Base-by-base conservation (phyloP, 1,139 yeast species). In the Suzukiozyma palmioleophila region DNA sequence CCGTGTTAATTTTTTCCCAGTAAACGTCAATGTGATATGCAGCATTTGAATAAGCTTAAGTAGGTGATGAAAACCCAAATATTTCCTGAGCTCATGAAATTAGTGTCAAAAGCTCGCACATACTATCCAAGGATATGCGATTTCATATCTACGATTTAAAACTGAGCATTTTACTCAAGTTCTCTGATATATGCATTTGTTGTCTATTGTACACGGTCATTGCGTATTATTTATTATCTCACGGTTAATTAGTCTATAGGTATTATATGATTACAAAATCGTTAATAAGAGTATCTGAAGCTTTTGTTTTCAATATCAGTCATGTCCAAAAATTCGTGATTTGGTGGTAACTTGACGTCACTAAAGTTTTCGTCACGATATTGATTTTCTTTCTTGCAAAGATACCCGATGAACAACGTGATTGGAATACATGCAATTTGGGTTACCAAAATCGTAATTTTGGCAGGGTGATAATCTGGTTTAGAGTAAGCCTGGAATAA, bases 271-370 rank as follows among this genome's bases (percentile, higher is more conserved):
- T 5, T 18, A 18, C 7, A 18, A 18, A 18, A 18, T 18, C 22
- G 7, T 18, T 49, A 63, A 41, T 57, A 59, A 3, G 54, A 53
- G 42, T 66, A 67, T 39, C 70, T 52, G 43, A 67, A 67, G 26
- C 54, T 52, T 34, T 51, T 49, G 41, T 67, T 66, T 40, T 67
- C 62, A 12, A 57, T 48, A 48, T 67, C 73, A 3, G 73, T 66
- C 39, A 64, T 45, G 43, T 67, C 73, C 33, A 54, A 52, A 43
- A 60, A 65, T 47, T 66, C 64, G 40, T 49, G 51, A 37, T 53
- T 49, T 5, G 47, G 48, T 2, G 56, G 52, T 32, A 52, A 45
- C 2, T 47, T 51, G 3, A 39, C 39, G 15, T 24, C 45, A 41
- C 6, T 35, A 16, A 9, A 47, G 10, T 1, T 22, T 35, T 31